Base-by-base conservation (phyloP, 2,329 filamentous ascomycete genomes). In the Colletotrichum sp. region DNA sequence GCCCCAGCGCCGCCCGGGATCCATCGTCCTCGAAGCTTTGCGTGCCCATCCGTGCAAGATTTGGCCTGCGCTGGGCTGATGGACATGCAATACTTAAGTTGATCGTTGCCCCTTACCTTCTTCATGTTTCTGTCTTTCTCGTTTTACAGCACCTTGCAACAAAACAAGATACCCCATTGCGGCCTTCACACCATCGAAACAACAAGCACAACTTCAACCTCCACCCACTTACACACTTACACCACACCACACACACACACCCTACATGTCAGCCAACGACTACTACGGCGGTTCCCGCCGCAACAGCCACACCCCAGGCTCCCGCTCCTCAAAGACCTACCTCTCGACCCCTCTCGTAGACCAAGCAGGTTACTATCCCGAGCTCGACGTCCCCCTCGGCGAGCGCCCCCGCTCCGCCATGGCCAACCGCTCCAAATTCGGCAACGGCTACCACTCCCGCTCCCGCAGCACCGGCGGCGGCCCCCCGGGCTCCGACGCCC, bases 221-320 rank as follows among this genome's bases (percentile, higher is more conserved):
- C 24, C 8, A 36, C 26, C 13, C 62, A 7, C 26, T 26, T 21
- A 32, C 36, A 34, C 62, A 67, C 13, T 34, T 30, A 55, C 71
- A 62, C 36, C 13, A 52, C 59, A 67, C 16, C 52, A 63, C 30
- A 26, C 3, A 26, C 5, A 59, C 13, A 6, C 8, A 44, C 0
- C 21, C 32, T 28, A 28, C 30, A 81, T 81, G 80, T 80, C 80
- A 34, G 79, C 80, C 13, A 63, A 77, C 74, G 78, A 80, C 13
- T 81, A 80, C 59, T 81, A 81, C 71, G 75, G 75, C 72, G 62
- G 69, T 57, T 49, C 71, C 65, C 70, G 72, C 65, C 74, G 59
- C 59, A 76, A 76, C 71, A 76, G 52, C 26, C 64, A 76, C 71
- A 76, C 74, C 15, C 74, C 74, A 6, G 59, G 49, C 39, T 36